phyloP scores from a whole-genome alignment of 768 basidiomycete genomes.

The Cubamyces lactineus region DNA sequence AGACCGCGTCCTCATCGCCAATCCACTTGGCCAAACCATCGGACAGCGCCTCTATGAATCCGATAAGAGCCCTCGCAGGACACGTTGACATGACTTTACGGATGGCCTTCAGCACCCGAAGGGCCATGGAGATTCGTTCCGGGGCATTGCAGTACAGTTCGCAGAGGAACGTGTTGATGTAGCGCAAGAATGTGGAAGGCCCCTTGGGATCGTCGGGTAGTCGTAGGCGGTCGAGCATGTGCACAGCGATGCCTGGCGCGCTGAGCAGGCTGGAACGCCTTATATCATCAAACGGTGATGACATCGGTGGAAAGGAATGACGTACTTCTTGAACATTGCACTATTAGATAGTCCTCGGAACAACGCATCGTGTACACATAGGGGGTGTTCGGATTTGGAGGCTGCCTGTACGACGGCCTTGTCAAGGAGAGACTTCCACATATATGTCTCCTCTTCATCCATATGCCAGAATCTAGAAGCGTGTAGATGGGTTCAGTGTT shows the following conservation, averaged over 20 bases:
- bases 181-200: conserved; percentile 1
- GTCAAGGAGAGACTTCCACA: conserved; percentile 47
- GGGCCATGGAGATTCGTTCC: background rate
- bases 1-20: conserved; percentile 44
- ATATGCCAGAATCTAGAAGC: conserved; percentile 48
- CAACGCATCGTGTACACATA: conserved; percentile 18
- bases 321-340: conserved; percentile 1
- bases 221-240: conserved; percentile 6
- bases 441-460: conserved; percentile 43
- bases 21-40: conserved; percentile 55
- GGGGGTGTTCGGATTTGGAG: conserved; percentile 16
- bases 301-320: background rate
- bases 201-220: background rate
- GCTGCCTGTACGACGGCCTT: conserved; percentile 35
- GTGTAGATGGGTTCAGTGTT: conserved; percentile 9
- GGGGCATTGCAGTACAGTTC: conserved; percentile 11
- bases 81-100: background rate
- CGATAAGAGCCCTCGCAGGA: conserved; percentile 16
- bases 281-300: background rate
- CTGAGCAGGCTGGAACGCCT: background rate
- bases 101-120: conserved; percentile 1
- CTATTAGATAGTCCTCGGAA: background rate
- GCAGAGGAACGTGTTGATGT: conserved; percentile 12
- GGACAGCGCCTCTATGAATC: conserved; percentile 35
- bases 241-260: conserved; percentile 5